A percentile compares a stretch with the other conserved stretches of the same genome.
Evolutionary conservation across 1,139 yeast species (phyloP).

Genomic region (Candida labiduridarum): DNA sequence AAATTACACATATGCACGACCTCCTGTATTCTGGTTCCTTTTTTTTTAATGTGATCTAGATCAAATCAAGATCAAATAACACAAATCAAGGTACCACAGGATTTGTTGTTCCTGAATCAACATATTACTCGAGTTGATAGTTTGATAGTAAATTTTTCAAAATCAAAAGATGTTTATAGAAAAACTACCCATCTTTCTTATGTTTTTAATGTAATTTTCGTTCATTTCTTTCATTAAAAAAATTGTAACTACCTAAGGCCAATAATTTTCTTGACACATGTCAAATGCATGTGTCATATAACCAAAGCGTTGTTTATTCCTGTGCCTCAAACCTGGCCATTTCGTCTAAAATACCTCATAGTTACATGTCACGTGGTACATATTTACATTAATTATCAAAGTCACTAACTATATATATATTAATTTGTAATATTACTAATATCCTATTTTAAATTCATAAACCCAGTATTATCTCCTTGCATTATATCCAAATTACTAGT

Average conservation of each 20-base stretch:
- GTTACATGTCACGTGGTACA: background rate
- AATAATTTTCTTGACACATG: background rate
- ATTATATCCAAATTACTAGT: slow-evolving; percentile 50
- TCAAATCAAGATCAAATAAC: background rate
- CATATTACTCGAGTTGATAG: too few relatives aligned
- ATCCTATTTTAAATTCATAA: slow-evolving; percentile 17
- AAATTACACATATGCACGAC: slow-evolving; percentile 3
- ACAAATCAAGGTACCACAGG: background rate
- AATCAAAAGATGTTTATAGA: too few relatives aligned
- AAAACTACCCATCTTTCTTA: too few relatives aligned
- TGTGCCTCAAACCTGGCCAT: background rate
- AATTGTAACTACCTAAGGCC: background rate
- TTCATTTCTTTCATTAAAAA: too few relatives aligned
- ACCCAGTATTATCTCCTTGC: slow-evolving; percentile 37
- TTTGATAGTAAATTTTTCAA: too few relatives aligned
- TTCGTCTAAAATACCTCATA: background rate
- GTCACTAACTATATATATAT: background rate
- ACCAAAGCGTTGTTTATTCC: background rate
- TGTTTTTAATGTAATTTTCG: too few relatives aligned
- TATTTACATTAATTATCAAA: background rate
- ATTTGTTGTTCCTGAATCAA: too few relatives aligned
- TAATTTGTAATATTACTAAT: too few relatives aligned
- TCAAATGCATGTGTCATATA: background rate
- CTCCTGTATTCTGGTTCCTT: background rate
- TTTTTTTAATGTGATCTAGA: background rate